Conservation (phyloP, 2,329 filamentous ascomycete genomes). For the Penicillium sp. region DNA sequence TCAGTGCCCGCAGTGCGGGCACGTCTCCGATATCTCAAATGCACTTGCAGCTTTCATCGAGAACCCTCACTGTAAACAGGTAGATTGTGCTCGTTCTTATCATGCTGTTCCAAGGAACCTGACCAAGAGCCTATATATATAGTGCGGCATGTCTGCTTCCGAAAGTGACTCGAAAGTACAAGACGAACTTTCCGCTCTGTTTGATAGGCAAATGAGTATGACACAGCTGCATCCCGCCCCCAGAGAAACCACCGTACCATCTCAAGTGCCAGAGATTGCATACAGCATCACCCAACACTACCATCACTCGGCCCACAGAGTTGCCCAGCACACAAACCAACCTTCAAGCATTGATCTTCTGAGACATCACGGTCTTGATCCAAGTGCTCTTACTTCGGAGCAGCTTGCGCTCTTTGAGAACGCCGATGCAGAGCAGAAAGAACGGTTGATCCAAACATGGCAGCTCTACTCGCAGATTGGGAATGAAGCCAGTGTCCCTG, state of each 20-base stretch:
- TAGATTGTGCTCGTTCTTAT: constrained; percentile 28
- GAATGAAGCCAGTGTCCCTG: not conserved
- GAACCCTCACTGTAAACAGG: constrained; percentile 41
- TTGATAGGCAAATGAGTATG: constrained; percentile 72
- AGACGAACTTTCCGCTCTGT: constrained; percentile 78
- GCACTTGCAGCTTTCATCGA: constrained; percentile 37
- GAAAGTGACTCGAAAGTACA: constrained; percentile 61
- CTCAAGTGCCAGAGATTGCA: constrained; percentile 51
- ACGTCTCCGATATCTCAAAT: constrained; percentile 37
- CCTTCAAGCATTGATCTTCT: constrained; percentile 56
- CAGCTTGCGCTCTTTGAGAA: constrained; percentile 77
- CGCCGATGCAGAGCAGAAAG: constrained; percentile 68
- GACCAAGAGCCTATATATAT: constrained; percentile 15
- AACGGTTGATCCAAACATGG: constrained; percentile 80
- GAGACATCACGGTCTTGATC: constrained; percentile 66
- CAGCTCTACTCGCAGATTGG: constrained; percentile 61
- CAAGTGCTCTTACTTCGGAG: constrained; percentile 64
- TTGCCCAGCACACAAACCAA: constrained; percentile 31
- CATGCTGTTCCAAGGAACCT: constrained; percentile 18
- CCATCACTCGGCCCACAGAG: constrained; percentile 71
- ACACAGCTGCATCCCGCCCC: constrained; percentile 31
- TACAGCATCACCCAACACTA: constrained; percentile 83
- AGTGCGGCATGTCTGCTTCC: constrained; percentile 44
- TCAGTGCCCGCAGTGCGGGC: constrained; percentile 40
- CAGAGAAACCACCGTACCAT: constrained; percentile 32